A percentile compares a stretch with the other conserved stretches of the same genome.
These are phyloP conservation scores for Pleurotus salmoneostramineus DNA, from an alignment of 768 basidiomycete genomes.

Conservation along the genomic window DNA sequence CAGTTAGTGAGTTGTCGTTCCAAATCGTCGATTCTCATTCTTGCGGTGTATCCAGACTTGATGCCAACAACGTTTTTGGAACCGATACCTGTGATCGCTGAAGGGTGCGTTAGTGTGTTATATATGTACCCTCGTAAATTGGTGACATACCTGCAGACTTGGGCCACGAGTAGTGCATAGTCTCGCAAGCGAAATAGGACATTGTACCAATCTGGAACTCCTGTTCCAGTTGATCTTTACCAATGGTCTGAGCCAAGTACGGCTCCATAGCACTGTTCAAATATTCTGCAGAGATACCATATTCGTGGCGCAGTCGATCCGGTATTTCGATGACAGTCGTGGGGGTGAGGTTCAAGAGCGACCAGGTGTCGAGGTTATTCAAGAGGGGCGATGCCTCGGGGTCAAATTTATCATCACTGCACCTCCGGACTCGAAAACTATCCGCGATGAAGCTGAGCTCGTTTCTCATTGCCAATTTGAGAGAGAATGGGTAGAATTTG, in stretches of 20 bases:
- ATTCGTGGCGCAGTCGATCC: constrained; percentile 25
- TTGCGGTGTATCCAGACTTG: constrained; percentile 29
- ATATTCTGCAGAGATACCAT: constrained; percentile 26
- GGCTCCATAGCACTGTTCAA: constrained; percentile 23
- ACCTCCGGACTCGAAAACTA: constrained; percentile 24
- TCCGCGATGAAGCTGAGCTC: constrained; percentile 26
- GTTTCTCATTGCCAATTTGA: constrained; percentile 24
- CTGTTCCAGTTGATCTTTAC: constrained; percentile 25
- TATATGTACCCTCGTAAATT: neutral
- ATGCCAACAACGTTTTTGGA: constrained; percentile 30
- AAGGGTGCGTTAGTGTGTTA: neutral
- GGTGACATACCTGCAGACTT: constrained; percentile 34
- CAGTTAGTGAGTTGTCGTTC: constrained; percentile 20
- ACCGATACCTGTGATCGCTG: constrained; percentile 41
- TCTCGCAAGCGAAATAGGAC: constrained; percentile 22
- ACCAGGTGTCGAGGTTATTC: constrained; percentile 27
- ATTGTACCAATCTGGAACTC: constrained; percentile 18
- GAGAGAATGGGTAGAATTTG: constrained; percentile 41
- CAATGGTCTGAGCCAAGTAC: constrained; percentile 31
- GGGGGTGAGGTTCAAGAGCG: constrained; percentile 36
- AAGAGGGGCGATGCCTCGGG: too few relatives aligned
- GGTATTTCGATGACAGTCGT: constrained; percentile 30
- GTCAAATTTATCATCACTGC: constrained; percentile 13
- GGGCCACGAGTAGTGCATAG: constrained; percentile 45
- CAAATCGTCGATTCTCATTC: constrained; percentile 26